A percentile compares a stretch with the other conserved stretches of the same genome.
phyloP scores from a whole-genome alignment of 2,329 filamentous ascomycete genomes.

The Neonectria punicea region DNA sequence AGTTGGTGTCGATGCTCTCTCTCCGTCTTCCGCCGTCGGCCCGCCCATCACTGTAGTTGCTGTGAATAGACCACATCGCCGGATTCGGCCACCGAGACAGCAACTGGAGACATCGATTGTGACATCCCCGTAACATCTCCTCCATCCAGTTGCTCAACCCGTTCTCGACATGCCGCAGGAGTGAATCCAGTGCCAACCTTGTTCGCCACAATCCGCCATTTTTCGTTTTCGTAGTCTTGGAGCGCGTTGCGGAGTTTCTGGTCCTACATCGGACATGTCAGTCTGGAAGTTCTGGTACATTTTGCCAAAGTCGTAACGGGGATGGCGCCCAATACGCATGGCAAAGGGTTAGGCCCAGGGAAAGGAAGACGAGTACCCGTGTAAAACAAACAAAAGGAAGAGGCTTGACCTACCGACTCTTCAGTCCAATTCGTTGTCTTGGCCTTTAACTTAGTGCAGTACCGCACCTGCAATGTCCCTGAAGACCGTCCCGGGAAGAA shows the following conservation, averaged over 20 bases:
- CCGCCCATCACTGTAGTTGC: conserved; percentile 62
- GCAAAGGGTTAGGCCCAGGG: neutral
- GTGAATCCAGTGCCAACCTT: conserved; percentile 93
- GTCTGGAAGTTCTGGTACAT: neutral
- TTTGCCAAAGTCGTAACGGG: no score
- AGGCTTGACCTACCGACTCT: conserved; percentile 77
- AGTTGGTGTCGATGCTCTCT: neutral
- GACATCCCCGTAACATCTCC: conserved; percentile 52
- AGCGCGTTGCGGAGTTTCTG: conserved; percentile 80
- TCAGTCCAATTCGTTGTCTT: conserved; percentile 95
- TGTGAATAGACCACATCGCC: conserved; percentile 49
- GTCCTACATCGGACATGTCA: conserved; percentile 63
- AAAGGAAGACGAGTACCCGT: neutral
- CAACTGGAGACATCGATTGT: conserved; percentile 65
- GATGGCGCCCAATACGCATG: neutral
- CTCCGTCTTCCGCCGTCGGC: neutral
- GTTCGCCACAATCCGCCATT: conserved; percentile 90
- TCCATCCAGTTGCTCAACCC: conserved; percentile 71
- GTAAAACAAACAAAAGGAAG: neutral
- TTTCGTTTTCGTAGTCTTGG: conserved; percentile 89
- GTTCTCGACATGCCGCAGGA: conserved; percentile 85
- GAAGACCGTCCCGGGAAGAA: conserved; percentile 93
- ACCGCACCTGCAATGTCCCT: conserved; percentile 90
- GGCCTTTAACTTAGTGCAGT: conserved; percentile 94
- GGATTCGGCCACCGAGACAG: conserved; percentile 40